These are phyloP conservation scores for Ensete ventricosum DNA, from an alignment of 176 grass and related monocot species.

Conservation along the genomic window DNA sequence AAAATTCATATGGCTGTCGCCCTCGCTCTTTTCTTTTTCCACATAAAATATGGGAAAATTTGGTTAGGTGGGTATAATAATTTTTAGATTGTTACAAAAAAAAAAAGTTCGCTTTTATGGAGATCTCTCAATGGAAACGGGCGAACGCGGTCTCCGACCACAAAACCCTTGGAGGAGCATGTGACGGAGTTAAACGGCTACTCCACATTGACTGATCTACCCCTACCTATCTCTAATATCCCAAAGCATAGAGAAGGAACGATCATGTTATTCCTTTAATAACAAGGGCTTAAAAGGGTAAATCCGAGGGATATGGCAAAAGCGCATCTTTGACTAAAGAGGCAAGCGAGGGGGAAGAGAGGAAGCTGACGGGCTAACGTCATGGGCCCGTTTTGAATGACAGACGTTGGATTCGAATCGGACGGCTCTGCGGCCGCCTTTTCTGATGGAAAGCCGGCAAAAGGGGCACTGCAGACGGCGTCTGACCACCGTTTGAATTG, in stretches of 20 bases:
- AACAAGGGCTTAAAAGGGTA: neutral
- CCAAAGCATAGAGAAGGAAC: neutral
- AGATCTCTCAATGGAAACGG: neutral
- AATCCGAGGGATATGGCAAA: neutral
- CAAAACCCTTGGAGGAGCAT: neutral
- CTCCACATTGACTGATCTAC: neutral
- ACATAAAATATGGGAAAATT: neutral
- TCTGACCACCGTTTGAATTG: neutral
- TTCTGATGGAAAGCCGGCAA: neutral
- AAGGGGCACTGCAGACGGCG: neutral
- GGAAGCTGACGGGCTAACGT: neutral
- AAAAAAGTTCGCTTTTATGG: neutral
- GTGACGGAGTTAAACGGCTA: neutral
- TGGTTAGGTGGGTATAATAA: constrained; percentile 7
- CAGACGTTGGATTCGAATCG: constrained; percentile 32
- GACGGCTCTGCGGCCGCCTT: constrained; percentile 1
- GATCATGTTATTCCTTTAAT: neutral
- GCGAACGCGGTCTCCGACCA: neutral
- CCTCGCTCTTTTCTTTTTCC: neutral
- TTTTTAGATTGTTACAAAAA: neutral
- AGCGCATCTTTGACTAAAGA: neutral
- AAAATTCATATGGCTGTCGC: constrained; percentile 10
- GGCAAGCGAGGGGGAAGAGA: constrained; percentile 2
- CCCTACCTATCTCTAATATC: neutral
- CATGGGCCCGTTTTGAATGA: constrained; percentile 25